Conservation (phyloP, 345 rosid genomes). For the Jatropha curcas region DNA sequence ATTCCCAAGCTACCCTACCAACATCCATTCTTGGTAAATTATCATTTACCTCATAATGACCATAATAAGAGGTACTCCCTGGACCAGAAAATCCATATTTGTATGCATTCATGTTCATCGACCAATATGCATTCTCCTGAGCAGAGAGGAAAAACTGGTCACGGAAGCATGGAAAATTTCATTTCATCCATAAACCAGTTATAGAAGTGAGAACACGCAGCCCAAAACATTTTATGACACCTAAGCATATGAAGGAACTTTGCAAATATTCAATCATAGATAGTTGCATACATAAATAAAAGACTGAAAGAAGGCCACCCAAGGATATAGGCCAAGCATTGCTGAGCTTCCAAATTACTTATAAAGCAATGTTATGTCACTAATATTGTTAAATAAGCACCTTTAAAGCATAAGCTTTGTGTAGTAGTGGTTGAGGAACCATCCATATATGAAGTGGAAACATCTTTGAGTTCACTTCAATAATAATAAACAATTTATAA, state of each 20-base stretch:
- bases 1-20: constrained; percentile 50
- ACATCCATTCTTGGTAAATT: constrained; percentile 47
- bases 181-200: not conserved
- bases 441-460: not conserved
- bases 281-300: not conserved
- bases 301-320: not conserved
- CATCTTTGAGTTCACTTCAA: not conserved
- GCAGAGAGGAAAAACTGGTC: not conserved
- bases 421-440: not conserved
- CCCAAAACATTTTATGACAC: not conserved
- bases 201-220: not conserved
- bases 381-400: not conserved
- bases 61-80: constrained; percentile 42
- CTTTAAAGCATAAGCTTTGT: not conserved
- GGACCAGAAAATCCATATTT: constrained; percentile 56
- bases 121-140: constrained; percentile 56
- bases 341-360: not conserved
- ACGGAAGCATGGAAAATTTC: not conserved
- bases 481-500: not conserved
- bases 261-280: not conserved
- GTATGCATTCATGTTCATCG: constrained; percentile 54
- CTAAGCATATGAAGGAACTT: not conserved
- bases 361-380: not conserved
- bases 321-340: not conserved
- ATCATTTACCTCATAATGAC: constrained; percentile 48